Base-by-base conservation (phyloP, 768 basidiomycete species). In the Leccinum subgranulosum region DNA sequence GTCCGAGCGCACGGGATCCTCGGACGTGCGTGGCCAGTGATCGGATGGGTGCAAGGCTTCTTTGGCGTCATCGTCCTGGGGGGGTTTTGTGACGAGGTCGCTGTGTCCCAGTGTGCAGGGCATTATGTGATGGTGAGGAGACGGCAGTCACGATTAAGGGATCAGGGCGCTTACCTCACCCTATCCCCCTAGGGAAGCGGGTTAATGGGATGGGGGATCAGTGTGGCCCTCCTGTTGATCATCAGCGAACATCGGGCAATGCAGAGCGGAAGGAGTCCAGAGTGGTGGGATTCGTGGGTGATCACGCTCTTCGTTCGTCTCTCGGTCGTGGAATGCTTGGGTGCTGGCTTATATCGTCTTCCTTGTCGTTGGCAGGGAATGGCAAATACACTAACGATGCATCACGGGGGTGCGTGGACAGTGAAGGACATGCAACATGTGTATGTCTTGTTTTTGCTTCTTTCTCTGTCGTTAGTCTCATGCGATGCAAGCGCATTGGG, bases 371-470 rank as follows among this genome's bases (percentile, higher is more conserved):
- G 3, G 1, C 29, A 64, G 62, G 70, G 55, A 41, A 56, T 64
- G 83, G 87, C 95, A 55, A 96, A 97, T 64, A 95, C 94, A 0
- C 95, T 96, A 68, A 95, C 94, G 1, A 90, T 93, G 67, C 94
- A 97, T 68, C 88, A 85, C 49, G 90, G 91, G 8, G 79, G 79
- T 17, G 70, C 65, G 0, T 96, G 94, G 94, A 87, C 85, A 3
- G 87, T 87, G 52, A 94, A 96, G 70, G 94, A 96, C 70, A 90
- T 94, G 90, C 93, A 95, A 65, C 94, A 96, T 71, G 93, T 92
- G 85, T 92, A 67, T 61, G 88, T 79, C 15, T 7, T 46, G 25
- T 47, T 39, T 46, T 17, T 19, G 43, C 6, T 58, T 12, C 27
- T 51, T 29, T 29, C 17, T 47, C 17, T 46, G 11, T n/a, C 23